Evolutionary conservation across 371 early-diverging fungal species (phyloP).

Genomic region (Mortierella sp.): DNA sequence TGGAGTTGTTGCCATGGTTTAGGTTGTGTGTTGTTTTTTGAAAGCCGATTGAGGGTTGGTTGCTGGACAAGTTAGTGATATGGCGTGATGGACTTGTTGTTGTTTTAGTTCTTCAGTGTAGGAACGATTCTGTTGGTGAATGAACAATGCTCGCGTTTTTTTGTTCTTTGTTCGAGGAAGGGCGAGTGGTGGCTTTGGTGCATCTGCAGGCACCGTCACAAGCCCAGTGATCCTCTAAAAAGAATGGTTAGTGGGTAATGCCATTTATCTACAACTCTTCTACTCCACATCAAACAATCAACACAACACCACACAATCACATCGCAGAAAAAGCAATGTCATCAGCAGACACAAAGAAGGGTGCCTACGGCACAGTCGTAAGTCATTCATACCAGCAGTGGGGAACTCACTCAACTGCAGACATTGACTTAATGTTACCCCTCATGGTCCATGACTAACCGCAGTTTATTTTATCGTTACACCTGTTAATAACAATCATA

Average conservation of each 20-base stretch:
- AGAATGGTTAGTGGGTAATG: background rate
- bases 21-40: no score
- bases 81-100: background rate
- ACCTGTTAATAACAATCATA: background rate
- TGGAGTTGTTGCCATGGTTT: slow-evolving; percentile 2
- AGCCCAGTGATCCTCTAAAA: background rate
- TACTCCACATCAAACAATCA: background rate
- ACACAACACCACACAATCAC: background rate
- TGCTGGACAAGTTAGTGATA: background rate
- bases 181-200: background rate
- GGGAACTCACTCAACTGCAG: background rate
- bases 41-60: no score
- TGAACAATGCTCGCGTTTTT: no score
- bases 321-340: slow-evolving; percentile 12
- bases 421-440: background rate
- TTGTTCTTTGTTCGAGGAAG: no score
- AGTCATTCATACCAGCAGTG: background rate
- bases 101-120: background rate
- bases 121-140: background rate
- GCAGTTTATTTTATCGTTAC: background rate
- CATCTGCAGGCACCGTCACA: background rate
- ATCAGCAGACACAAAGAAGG: slow-evolving; percentile 35
- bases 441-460: background rate
- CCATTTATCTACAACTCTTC: background rate
- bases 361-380: slow-evolving; percentile 48